Evolutionary conservation across 345 rosid species (phyloP).

Genomic region (Corymbia maculata): DNA sequence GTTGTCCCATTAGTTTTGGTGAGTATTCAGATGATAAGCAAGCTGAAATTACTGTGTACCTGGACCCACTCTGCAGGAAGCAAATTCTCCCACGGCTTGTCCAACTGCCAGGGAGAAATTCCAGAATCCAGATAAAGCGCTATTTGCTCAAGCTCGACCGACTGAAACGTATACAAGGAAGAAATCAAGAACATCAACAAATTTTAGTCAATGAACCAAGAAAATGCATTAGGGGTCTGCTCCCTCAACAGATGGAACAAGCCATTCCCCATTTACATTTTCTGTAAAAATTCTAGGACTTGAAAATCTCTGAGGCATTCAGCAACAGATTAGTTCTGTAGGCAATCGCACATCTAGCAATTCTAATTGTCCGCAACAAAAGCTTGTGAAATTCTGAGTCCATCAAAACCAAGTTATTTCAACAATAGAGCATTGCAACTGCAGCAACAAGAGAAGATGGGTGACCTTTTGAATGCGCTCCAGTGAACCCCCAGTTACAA

Average conservation of each 20-base stretch:
- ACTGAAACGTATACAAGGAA: conserved; percentile 21
- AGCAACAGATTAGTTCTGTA: neutral
- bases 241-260: neutral
- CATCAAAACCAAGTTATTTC: neutral
- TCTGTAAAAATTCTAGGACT: neutral
- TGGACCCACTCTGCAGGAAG: conserved; percentile 91
- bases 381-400: neutral
- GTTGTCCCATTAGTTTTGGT: neutral
- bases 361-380: neutral
- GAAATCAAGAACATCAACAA: neutral
- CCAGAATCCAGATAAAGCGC: conserved; percentile 94
- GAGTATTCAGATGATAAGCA: neutral
- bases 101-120: conserved; percentile 73
- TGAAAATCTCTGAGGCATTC: neutral
- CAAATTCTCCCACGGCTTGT: conserved; percentile 81
- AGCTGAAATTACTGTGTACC: conserved; percentile 22
- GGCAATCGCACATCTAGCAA: neutral
- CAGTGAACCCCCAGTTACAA: conserved; percentile 73
- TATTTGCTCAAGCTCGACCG: conserved; percentile 83
- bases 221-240: neutral
- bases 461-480: conserved; percentile 76
- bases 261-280: neutral
- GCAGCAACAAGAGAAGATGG: neutral
- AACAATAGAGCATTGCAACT: neutral
- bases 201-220: neutral